Base-by-base conservation (phyloP, 768 basidiomycete genomes). In the Trametes cingulata region DNA sequence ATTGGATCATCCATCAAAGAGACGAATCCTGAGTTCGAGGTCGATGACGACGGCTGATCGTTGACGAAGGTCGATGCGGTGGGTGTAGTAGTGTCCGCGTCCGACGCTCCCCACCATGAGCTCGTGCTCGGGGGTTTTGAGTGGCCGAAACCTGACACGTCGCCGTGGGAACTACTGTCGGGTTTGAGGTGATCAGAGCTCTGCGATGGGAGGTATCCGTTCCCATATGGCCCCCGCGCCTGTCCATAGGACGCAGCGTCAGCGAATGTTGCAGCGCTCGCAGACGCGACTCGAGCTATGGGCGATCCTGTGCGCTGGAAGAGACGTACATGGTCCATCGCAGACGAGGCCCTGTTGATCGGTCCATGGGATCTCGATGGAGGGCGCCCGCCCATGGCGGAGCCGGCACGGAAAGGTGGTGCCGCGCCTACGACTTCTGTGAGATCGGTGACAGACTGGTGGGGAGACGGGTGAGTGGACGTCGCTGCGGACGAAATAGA, bases 401-500 rank as follows among this genome's bases (percentile, higher is more conserved):
- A 93, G 4, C 87, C 87, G 54, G 82, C 85, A 52, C 87, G 78
- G 33, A 78, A 78, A 8, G 85, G 84, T 41, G 83, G 80, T 12
- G 78, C 71, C 19, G 72, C 65, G 15, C 62, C 61, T 15, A 74
- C 66, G 54, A 72, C 72, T 22, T 63, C 71, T n/a, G 68, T 58
- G 45, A 69, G 71, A 61, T 80, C 80, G 6, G 77, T 68, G 22
- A 77, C 69, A 6, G 81, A 84, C 35, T 82, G 88, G 62, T 84
- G 87, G 1, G 92, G 91, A 13, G 93, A 92, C 3, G 92, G 86
- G 42, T 83, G 83, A 4, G 87, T 84, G 6, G 93, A 91, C 20
- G 85, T 82, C 3, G 86, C 83, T 3, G 83, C 79, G 1, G 95
- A 92, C 2, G 95, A 91, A 60, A 99, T 96, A 6, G 92, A 87